Conservation (phyloP, 2,329 filamentous ascomycete genomes). For the Ophiocordyceps sinensis region DNA sequence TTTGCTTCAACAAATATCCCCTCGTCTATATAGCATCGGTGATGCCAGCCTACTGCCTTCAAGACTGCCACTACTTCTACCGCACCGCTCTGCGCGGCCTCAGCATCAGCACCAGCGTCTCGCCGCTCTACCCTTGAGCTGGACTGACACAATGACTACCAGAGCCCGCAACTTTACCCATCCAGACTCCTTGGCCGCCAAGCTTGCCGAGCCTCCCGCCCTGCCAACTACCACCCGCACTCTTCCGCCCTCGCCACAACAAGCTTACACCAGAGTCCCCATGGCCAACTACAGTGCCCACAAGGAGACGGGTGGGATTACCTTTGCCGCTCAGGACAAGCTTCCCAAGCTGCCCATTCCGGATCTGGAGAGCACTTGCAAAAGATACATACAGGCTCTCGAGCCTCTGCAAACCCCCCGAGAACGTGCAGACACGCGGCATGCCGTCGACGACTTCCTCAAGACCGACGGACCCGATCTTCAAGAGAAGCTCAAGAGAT, state of each 20-base stretch:
- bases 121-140: slow-evolving; percentile 55
- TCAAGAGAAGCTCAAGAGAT: slow-evolving; percentile 80
- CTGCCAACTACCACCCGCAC: slow-evolving; percentile 24
- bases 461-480: slow-evolving; percentile 66
- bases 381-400: slow-evolving; percentile 66
- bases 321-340: slow-evolving; percentile 77
- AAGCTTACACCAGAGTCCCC: slow-evolving; percentile 26
- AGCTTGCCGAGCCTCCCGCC: slow-evolving; percentile 34
- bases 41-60: slow-evolving; percentile 71
- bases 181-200: slow-evolving; percentile 59
- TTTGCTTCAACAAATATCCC: neutral
- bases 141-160: slow-evolving; percentile 21
- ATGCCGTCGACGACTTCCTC: slow-evolving; percentile 73
- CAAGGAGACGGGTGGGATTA: slow-evolving; percentile 53
- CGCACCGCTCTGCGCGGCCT: slow-evolving; percentile 77
- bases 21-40: slow-evolving; percentile 18
- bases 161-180: slow-evolving; percentile 31
- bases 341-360: slow-evolving; percentile 89
- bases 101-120: slow-evolving; percentile 67
- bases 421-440: slow-evolving; percentile 70
- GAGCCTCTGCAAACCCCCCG: slow-evolving; percentile 66
- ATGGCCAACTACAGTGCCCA: slow-evolving; percentile 38
- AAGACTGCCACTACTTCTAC: slow-evolving; percentile 90
- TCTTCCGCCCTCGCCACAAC: slow-evolving; percentile 19
- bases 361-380: slow-evolving; percentile 63